A percentile compares a stretch with the other conserved stretches of the same genome.
These are phyloP conservation scores for Warburgia ugandensis DNA, from an alignment of 164 flowering plant species.

Conservation along the genomic window DNA sequence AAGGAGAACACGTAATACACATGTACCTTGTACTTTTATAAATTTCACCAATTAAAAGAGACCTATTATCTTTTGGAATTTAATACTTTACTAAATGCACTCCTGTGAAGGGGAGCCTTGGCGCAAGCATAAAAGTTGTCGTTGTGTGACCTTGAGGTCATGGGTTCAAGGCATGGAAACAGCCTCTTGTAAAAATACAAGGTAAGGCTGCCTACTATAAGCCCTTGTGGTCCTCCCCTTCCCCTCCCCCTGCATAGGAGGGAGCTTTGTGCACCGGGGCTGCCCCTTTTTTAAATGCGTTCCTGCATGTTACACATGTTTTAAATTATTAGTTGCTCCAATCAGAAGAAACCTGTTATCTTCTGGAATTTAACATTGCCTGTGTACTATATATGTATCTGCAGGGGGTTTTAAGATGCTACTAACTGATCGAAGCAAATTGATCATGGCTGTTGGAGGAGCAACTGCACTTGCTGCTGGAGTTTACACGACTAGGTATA, in stretches of 20 bases:
- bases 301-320: not conserved
- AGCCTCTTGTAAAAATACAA: no score
- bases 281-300: not conserved
- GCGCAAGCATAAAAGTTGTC: not conserved
- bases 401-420: conserved; percentile 72
- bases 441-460: conserved; percentile 90
- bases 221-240: no score
- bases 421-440: conserved; percentile 70
- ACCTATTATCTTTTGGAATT: no score
- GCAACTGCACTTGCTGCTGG: conserved; percentile 97
- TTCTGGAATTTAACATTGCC: not conserved
- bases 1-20: no score
- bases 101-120: no score
- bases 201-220: no score
- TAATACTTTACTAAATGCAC: no score
- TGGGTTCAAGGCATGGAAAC: no score
- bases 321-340: not conserved
- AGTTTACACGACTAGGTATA: conserved; percentile 88
- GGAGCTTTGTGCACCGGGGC: not conserved
- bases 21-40: no score
- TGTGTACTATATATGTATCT: not conserved
- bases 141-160: no score
- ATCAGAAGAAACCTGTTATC: not conserved
- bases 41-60: no score
- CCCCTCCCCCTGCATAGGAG: no score